Conservation (phyloP, 805 yeast species). For the Pichia sporocuriosa region DNA sequence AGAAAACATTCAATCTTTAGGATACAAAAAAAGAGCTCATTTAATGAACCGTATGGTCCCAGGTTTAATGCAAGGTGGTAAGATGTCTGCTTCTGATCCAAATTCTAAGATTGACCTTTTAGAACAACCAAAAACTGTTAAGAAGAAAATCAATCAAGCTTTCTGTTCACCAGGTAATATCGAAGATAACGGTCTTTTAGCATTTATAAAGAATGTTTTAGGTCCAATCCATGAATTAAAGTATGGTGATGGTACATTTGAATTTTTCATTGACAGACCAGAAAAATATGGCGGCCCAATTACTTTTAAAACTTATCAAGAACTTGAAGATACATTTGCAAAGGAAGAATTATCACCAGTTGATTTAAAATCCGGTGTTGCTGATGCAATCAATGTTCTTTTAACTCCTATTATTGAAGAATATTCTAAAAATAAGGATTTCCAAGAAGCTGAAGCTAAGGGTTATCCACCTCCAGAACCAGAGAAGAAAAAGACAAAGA, state of each 20-base stretch:
- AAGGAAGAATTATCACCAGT: conserved; percentile 79
- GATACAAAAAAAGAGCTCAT: conserved; percentile 97
- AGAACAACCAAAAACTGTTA: conserved; percentile 82
- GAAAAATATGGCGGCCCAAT: conserved; percentile 96
- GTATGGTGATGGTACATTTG: conserved; percentile 48
- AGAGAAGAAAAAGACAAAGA: conserved; percentile 57
- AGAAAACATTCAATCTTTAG: conserved; percentile 78
- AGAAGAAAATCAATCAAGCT: conserved; percentile 87
- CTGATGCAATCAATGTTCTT: conserved; percentile 73
- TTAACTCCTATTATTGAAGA: conserved; percentile 80
- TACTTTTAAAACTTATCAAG: conserved; percentile 58
- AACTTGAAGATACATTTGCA: conserved; percentile 65
- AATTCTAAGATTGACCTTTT: conserved; percentile 91
- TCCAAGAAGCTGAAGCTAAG: conserved; percentile 61
- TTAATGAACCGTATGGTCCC: conserved; percentile 99
- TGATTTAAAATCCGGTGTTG: conserved; percentile 87
- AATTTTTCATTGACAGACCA: conserved; percentile 78
- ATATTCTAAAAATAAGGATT: conserved; percentile 54
- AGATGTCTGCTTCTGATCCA: conserved; percentile 98
- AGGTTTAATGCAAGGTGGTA: conserved; percentile 93
- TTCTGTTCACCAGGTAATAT: conserved; percentile 93
- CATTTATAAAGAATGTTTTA: conserved; percentile 78
- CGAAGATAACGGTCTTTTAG: conserved; percentile 83
- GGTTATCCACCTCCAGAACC: conserved; percentile 79
- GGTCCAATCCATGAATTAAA: conserved; percentile 82